Percentiles rank a stretch among this genome's conserved stretches.
Evolutionary conservation across 2,329 filamentous ascomycete species (phyloP).

Genomic region (Botrytis deweyae): DNA sequence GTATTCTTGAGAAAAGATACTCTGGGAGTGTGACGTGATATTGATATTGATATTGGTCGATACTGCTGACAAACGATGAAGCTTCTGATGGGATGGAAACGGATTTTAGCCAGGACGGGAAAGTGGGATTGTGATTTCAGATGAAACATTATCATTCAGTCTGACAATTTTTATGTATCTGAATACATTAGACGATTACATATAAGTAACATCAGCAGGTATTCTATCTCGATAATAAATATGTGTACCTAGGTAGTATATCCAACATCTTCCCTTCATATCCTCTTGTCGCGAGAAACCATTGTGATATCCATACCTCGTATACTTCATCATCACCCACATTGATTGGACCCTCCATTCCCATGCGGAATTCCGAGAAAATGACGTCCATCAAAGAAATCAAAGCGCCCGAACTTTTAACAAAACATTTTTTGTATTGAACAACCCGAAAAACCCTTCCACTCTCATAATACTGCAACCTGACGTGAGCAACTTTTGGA

Average conservation of each 20-base stretch:
- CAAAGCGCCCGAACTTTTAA: constrained; percentile 13
- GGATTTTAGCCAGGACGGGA: constrained; percentile 37
- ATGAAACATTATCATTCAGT: background rate
- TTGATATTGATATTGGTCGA: background rate
- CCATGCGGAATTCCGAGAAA: constrained; percentile 2
- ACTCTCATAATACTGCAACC: constrained; percentile 4
- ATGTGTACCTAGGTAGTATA: background rate
- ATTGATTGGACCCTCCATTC: background rate
- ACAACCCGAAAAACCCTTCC: background rate
- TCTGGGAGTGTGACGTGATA: background rate
- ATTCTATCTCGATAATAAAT: background rate
- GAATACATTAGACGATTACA: background rate
- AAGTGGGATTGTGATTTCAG: constrained; percentile 8
- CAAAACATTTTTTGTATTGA: background rate
- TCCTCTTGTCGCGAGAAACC: background rate
- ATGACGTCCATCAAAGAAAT: constrained; percentile 20
- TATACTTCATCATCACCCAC: background rate
- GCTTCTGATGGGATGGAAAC: constrained; percentile 4
- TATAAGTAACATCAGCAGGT: background rate
- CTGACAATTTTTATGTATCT: background rate
- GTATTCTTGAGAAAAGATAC: background rate
- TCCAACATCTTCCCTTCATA: background rate
- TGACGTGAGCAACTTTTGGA: constrained; percentile 15
- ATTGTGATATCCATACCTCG: background rate
- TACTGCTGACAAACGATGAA: constrained; percentile 20